These are phyloP conservation scores for Chlamydomonas reinhardtii DNA, from an alignment of 163 green algal genomes.

Conservation along the genomic window DNA sequence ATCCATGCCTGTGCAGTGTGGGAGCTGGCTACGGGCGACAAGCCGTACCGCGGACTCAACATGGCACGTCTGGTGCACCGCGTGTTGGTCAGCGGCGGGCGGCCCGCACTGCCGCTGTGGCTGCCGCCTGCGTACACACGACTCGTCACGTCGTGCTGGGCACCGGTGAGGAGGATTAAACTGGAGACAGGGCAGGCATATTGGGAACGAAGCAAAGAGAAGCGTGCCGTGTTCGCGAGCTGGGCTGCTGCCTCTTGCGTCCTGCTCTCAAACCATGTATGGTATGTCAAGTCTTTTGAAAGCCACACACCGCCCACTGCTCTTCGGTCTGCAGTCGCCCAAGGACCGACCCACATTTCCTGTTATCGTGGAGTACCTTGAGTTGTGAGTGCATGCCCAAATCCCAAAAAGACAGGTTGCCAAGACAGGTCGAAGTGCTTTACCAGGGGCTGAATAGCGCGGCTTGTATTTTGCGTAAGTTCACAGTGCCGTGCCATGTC, in stretches of 20 bases:
- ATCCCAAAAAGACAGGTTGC: too few species aligned
- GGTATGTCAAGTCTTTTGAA: too few species aligned
- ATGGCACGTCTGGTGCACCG: constrained; percentile 33
- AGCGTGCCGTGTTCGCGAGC: too few species aligned
- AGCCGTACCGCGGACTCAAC: constrained; percentile 43
- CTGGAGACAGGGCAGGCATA: too few species aligned
- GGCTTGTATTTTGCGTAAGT: too few species aligned
- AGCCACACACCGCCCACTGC: background rate
- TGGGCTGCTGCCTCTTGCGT: background rate
- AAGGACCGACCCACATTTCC: constrained; percentile 31
- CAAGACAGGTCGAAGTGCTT: too few species aligned
- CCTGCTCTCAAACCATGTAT: too few species aligned
- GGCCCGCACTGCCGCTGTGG: constrained; percentile 31
- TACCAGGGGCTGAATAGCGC: too few species aligned
- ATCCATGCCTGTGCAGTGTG: constrained; percentile 3
- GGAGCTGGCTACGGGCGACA: constrained; percentile 35
- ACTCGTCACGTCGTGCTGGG: constrained; percentile 22
- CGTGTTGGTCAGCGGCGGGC: constrained; percentile 27
- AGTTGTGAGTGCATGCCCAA: background rate
- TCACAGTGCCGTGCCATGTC: too few species aligned
- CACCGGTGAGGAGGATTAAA: background rate
- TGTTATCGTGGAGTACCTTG: constrained; percentile 19
- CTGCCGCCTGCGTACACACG: constrained; percentile 29
- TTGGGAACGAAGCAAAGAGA: too few species aligned
- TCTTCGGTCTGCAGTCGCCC: constrained; percentile 8